These are phyloP conservation scores for Epichloe typhina DNA, from an alignment of 2,329 filamentous ascomycete genomes.

Conservation along the genomic window DNA sequence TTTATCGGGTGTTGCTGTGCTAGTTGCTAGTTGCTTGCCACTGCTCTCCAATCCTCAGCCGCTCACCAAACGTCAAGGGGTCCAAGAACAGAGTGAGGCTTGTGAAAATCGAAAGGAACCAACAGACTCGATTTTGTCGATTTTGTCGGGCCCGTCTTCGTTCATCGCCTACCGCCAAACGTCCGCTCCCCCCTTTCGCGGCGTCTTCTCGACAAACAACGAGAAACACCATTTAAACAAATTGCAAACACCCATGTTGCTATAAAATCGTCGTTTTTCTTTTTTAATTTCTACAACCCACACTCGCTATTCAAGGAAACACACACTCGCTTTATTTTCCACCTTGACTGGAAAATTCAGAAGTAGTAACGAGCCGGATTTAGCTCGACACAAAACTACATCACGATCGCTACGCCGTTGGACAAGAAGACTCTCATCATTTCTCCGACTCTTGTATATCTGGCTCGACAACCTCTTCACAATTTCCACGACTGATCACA, in stretches of 20 bases:
- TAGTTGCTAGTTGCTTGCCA: conserved; percentile 20
- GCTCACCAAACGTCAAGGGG: no score
- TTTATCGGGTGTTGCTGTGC: conserved; percentile 28
- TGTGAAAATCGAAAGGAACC: not conserved
- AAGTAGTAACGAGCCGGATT: not conserved
- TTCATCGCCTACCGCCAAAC: not conserved
- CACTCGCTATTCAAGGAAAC: conserved; percentile 18
- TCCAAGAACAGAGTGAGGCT: no score
- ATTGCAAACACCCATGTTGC: conserved; percentile 3
- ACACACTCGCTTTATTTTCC: conserved; percentile 6
- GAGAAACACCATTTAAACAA: not conserved
- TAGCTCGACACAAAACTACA: conserved; percentile 7
- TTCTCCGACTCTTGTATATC: not conserved
- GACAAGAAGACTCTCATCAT: not conserved
- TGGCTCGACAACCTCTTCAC: conserved; percentile 11
- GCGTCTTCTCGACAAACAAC: not conserved
- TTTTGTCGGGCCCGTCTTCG: no score
- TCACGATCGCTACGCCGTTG: conserved; percentile 23
- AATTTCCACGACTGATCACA: conserved; percentile 25
- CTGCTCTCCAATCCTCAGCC: conserved; percentile 19
- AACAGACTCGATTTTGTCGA: not conserved
- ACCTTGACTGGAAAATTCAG: not conserved
- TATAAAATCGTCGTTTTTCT: not conserved
- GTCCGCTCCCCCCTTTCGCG: not conserved
- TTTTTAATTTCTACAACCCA: conserved; percentile 13